Evolutionary conservation across 306 rosid species (phyloP).

Genomic region (Quercus ilex): DNA sequence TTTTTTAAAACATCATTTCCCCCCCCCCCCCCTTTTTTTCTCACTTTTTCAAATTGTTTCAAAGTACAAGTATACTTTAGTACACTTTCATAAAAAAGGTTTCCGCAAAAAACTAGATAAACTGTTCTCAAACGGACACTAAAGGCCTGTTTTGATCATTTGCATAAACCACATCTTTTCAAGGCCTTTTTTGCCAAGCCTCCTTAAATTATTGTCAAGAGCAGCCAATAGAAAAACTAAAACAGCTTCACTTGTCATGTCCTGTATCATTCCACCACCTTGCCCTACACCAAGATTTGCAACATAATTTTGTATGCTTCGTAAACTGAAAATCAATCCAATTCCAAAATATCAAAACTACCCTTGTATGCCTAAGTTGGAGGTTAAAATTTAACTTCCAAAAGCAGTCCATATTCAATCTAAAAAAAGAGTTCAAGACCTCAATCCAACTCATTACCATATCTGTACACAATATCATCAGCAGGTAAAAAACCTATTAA

Average conservation of each 20-base stretch:
- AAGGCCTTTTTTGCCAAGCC: slow-evolving; percentile 51
- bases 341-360: neutral
- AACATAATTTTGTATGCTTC: slow-evolving; percentile 22
- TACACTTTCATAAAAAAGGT: too few species aligned
- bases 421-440: neutral
- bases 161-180: slow-evolving; percentile 73
- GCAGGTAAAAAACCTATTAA: neutral
- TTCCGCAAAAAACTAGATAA: too few species aligned
- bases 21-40: too few species aligned
- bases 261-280: slow-evolving; percentile 96
- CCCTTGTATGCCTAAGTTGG: neutral
- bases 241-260: slow-evolving; percentile 93
- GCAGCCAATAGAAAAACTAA: slow-evolving; percentile 85
- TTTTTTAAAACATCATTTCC: too few species aligned
- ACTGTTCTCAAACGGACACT: too few species aligned
- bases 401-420: neutral
- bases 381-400: neutral
- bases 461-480: neutral
- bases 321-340: neutral
- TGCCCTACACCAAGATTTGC: slow-evolving; percentile 49
- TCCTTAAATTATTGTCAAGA: slow-evolving; percentile 65
- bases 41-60: too few species aligned
- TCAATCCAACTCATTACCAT: neutral
- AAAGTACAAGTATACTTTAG: too few species aligned
- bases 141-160: slow-evolving; percentile 46